A percentile compares a stretch with the other conserved stretches of the same genome.
phyloP scores from a whole-genome alignment of 805 yeast species.

The Lipomyces sp. region DNA sequence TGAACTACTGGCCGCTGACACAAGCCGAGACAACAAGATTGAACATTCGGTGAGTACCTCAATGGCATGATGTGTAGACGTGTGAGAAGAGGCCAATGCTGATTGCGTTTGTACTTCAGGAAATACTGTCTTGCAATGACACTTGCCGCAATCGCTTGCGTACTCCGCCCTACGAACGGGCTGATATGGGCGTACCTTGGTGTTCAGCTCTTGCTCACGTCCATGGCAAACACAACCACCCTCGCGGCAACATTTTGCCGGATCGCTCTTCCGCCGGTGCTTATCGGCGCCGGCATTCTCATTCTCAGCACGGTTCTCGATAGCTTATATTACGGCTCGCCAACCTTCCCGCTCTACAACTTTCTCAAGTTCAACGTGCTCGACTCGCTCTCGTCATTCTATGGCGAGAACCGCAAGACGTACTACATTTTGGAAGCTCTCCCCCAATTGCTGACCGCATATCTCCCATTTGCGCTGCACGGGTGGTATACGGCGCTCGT shows the following conservation, averaged over 20 bases:
- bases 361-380: slow-evolving; percentile 77
- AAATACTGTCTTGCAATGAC: slow-evolving; percentile 42
- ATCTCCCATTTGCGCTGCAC: slow-evolving; percentile 56
- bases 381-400: slow-evolving; percentile 69
- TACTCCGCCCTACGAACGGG: slow-evolving; percentile 81
- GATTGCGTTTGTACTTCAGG: background rate
- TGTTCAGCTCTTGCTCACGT: slow-evolving; percentile 8
- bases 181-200: slow-evolving; percentile 74
- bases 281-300: slow-evolving; percentile 36
- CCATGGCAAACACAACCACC: slow-evolving; percentile 7
- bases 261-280: background rate
- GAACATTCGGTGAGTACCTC: background rate
- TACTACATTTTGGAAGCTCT: slow-evolving; percentile 80
- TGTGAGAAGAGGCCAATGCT: background rate
- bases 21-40: slow-evolving; percentile 26
- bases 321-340: slow-evolving; percentile 53
- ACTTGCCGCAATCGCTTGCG: slow-evolving; percentile 31
- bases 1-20: slow-evolving; percentile 77
- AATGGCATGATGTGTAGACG: background rate
- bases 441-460: slow-evolving; percentile 69
- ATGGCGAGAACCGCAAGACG: slow-evolving; percentile 81
- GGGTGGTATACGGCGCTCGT: slow-evolving; percentile 39
- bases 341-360: slow-evolving; percentile 53
- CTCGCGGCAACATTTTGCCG: background rate
- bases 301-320: slow-evolving; percentile 50